A percentile compares a stretch with the other conserved stretches of the same genome.
These are phyloP conservation scores for Phyllosticta paracitricarpa DNA, from an alignment of 2,329 filamentous ascomycete genomes.

Conservation along the genomic window DNA sequence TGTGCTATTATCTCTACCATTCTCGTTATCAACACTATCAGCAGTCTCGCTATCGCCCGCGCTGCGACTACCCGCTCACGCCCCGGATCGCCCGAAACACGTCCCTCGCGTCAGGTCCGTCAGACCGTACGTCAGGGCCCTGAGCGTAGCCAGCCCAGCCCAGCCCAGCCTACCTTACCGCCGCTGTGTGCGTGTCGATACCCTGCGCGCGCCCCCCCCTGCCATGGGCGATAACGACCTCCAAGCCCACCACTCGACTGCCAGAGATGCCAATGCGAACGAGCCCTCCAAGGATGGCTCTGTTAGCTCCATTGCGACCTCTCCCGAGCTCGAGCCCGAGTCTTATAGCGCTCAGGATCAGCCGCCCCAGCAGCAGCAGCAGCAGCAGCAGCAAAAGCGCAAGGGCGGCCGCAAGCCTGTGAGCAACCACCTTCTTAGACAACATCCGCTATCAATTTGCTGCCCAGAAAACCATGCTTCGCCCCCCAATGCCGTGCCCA, in stretches of 20 bases:
- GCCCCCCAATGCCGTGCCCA: constrained; percentile 24
- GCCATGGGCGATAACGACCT: constrained; percentile 39
- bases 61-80: constrained; percentile 23
- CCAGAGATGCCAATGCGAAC: constrained; percentile 31
- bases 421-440: constrained; percentile 32
- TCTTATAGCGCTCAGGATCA: constrained; percentile 34
- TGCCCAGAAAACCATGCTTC: constrained; percentile 10
- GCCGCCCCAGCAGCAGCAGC: constrained; percentile 36
- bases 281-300: constrained; percentile 32
- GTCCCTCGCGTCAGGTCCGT: constrained; percentile 23
- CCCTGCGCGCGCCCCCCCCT: constrained; percentile 33
- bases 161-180: no score
- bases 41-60: constrained; percentile 10
- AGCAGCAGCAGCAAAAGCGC: constrained; percentile 65
- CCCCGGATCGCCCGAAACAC: constrained; percentile 12
- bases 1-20: constrained; percentile 1
- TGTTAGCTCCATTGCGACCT: constrained; percentile 39
- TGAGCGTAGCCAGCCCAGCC: constrained; percentile 19
- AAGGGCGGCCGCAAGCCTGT: constrained; percentile 98
- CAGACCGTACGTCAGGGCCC: constrained; percentile 20
- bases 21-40: constrained; percentile 36
- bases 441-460: background rate
- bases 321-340: constrained; percentile 35
- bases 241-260: constrained; percentile 15
- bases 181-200: no score